Evolutionary conservation across 179 eudicot genomes (phyloP).

Genomic region (Spergularia azorica): DNA sequence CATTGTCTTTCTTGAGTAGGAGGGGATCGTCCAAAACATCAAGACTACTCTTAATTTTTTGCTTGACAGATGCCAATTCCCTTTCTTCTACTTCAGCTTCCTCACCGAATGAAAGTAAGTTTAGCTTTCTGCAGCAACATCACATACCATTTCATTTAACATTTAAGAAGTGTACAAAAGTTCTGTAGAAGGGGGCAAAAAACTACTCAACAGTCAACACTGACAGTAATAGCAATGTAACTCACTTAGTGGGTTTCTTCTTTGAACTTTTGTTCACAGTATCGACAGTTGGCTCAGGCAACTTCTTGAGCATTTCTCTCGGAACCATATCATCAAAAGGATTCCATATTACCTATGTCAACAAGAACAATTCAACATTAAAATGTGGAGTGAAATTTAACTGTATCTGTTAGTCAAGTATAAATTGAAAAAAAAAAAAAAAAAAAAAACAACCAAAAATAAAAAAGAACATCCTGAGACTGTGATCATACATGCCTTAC

Average conservation of each 20-base stretch:
- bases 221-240: slow-evolving; percentile 8
- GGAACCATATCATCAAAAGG: slow-evolving; percentile 96
- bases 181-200: not conserved
- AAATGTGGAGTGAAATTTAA: not conserved
- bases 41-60: slow-evolving; percentile 91
- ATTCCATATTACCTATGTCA: slow-evolving; percentile 82
- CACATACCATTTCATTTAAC: slow-evolving; percentile 12
- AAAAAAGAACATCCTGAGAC: not conserved
- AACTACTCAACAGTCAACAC: slow-evolving; percentile 1
- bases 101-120: slow-evolving; percentile 96
- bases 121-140: slow-evolving; percentile 64
- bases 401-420: not conserved
- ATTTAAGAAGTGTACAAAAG: not conserved
- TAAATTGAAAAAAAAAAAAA: not conserved
- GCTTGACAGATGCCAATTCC: slow-evolving; percentile 62
- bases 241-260: slow-evolving; percentile 87
- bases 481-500: not conserved
- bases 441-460: not conserved
- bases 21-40: slow-evolving; percentile 98
- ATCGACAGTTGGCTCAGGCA: slow-evolving; percentile 39
- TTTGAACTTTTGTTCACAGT: slow-evolving; percentile 49
- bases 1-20: slow-evolving; percentile 63
- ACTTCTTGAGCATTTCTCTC: slow-evolving; percentile 44
- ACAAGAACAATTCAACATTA: slow-evolving; percentile 7
- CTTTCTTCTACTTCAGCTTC: slow-evolving; percentile 98